These are phyloP conservation scores for Takashimella tepidaria DNA, from an alignment of 1,284 basidiomycete genomes.

Conservation along the genomic window DNA sequence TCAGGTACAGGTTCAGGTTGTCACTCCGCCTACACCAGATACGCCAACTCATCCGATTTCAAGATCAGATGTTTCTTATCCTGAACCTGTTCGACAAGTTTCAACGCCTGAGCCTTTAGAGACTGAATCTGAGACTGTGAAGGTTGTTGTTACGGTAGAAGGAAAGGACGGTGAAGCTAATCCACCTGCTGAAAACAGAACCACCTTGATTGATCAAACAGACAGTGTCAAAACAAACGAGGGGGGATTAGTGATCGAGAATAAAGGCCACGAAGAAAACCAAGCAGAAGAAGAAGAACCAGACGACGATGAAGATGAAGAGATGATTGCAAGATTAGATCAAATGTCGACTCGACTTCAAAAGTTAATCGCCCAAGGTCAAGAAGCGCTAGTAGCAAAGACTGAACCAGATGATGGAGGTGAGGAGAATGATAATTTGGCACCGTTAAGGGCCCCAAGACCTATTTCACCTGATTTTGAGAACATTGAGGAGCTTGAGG, in stretches of 20 bases:
- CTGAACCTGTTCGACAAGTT: not conserved
- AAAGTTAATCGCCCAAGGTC: slow-evolving; percentile 10
- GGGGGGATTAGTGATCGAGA: no score
- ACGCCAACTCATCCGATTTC: not conserved
- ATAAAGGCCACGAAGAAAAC: no score
- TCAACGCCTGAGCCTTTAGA: not conserved
- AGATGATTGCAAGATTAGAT: slow-evolving; percentile 10
- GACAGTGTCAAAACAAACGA: no score
- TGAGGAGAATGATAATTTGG: not conserved
- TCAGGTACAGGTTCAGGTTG: not conserved
- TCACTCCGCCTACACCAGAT: not conserved
- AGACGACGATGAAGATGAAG: slow-evolving; percentile 6
- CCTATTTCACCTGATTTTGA: not conserved
- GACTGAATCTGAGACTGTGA: not conserved
- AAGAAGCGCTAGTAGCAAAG: slow-evolving; percentile 8
- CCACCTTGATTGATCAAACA: no score
- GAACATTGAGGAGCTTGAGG: not conserved
- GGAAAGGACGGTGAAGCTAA: no score
- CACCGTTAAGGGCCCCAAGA: not conserved
- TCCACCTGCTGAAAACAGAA: no score
- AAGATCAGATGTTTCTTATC: not conserved
- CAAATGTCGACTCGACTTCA: slow-evolving; percentile 8
- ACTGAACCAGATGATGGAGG: not conserved
- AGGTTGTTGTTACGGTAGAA: no score
- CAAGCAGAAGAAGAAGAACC: no score